A percentile compares a stretch with the other conserved stretches of the same genome.
Conservation (phyloP, 2,329 filamentous ascomycete genomes). For the Davidsoniella australis region DNA sequence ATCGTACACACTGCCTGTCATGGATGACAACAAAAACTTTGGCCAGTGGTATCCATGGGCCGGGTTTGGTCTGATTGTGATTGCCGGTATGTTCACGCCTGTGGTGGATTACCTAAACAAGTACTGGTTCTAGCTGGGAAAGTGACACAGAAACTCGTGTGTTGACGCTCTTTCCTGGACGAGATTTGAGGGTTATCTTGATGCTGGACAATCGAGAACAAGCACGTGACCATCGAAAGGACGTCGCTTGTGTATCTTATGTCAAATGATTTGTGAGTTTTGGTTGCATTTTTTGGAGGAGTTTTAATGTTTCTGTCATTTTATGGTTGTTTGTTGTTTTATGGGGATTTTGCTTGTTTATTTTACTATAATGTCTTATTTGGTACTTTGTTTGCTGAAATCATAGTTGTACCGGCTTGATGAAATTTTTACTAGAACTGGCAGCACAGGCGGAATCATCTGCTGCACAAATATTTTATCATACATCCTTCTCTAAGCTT, state of each 20-base stretch:
- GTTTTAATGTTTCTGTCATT: not conserved
- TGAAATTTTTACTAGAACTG: not conserved
- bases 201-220: not conserved
- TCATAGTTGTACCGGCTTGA: not conserved
- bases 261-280: not conserved
- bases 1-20: slow-evolving; percentile 6
- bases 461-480: too few relatives aligned
- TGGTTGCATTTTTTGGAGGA: not conserved
- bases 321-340: slow-evolving; percentile 3
- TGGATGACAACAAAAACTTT: slow-evolving; percentile 2
- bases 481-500: not conserved
- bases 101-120: slow-evolving; percentile 11
- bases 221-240: not conserved
- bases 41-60: slow-evolving; percentile 12
- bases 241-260: not conserved
- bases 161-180: too few relatives aligned
- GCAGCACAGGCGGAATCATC: too few relatives aligned
- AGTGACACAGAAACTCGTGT: too few relatives aligned
- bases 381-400: not conserved
- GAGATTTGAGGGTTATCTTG: too few relatives aligned
- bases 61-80: slow-evolving; percentile 8
- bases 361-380: not conserved
- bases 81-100: slow-evolving; percentile 10
- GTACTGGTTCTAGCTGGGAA: slow-evolving; percentile 10
- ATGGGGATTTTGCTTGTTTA: not conserved